These are phyloP conservation scores for Quercus rubra DNA, from an alignment of 306 rosid species.

Conservation along the genomic window DNA sequence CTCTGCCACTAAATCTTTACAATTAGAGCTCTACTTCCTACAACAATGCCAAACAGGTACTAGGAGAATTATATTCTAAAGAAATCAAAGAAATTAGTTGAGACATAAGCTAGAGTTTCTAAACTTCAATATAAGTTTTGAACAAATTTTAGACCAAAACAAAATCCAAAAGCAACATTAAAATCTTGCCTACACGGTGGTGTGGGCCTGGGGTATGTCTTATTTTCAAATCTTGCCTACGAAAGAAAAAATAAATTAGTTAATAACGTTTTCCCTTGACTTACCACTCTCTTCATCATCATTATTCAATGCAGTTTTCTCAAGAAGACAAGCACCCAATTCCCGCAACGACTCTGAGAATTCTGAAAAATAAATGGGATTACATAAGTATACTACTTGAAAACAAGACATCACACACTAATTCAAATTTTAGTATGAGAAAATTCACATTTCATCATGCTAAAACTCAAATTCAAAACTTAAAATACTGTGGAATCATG, in stretches of 20 bases:
- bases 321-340: conserved; percentile 89
- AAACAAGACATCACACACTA: neutral
- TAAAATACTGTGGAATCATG: neutral
- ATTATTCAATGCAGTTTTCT: conserved; percentile 86
- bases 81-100: neutral
- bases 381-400: neutral
- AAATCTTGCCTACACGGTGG: neutral
- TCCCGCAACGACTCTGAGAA: conserved; percentile 84
- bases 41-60: neutral
- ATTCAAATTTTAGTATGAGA: neutral
- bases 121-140: neutral
- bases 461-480: neutral
- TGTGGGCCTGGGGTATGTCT: neutral
- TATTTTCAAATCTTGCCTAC: neutral
- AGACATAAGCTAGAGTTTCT: neutral
- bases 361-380: conserved; percentile 41
- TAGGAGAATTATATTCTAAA: neutral
- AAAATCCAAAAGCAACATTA: neutral
- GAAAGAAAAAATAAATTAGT: neutral
- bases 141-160: neutral
- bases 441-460: neutral
- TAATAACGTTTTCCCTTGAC: conserved; percentile 8
- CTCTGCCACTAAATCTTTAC: too few species aligned
- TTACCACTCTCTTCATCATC: conserved; percentile 90
- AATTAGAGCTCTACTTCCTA: too few species aligned